Percentiles rank a stretch among this genome's conserved stretches.
Evolutionary conservation across 2,329 filamentous ascomycete genomes (phyloP).

Genomic region (Fusarium hainanense): DNA sequence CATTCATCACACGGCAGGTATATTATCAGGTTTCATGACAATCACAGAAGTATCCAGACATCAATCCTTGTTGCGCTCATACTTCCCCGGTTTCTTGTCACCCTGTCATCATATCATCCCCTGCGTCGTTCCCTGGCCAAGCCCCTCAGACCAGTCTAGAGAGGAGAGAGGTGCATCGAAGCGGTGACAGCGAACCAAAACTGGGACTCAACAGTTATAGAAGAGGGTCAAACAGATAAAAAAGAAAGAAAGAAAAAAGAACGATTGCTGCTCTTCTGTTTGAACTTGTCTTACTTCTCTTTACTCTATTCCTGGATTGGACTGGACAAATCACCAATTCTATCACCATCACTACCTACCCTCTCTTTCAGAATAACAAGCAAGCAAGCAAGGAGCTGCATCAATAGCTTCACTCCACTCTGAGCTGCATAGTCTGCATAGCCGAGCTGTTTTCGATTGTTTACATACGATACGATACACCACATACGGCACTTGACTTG

Average conservation of each 20-base stretch:
- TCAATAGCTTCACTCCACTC: conserved; percentile 32
- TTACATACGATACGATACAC: neutral
- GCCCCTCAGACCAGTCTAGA: conserved; percentile 30
- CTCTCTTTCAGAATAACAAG: conserved; percentile 13
- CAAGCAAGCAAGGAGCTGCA: conserved; percentile 17
- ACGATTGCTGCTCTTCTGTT: conserved; percentile 6
- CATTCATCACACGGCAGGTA: conserved; percentile 15
- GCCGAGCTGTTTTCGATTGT: conserved; percentile 11
- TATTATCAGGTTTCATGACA: neutral
- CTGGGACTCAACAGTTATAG: conserved; percentile 7
- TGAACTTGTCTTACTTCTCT: neutral
- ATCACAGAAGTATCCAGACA: neutral
- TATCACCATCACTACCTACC: neutral
- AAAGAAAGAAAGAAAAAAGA: conserved; percentile 16
- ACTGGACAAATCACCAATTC: neutral
- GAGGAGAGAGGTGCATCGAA: conserved; percentile 30
- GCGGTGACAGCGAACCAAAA: conserved; percentile 39
- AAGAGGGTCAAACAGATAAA: conserved; percentile 12
- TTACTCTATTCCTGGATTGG: neutral
- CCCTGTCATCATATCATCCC: conserved; percentile 26
- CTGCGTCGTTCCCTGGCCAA: conserved; percentile 39
- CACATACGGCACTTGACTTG: neutral
- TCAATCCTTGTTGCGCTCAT: conserved; percentile 12
- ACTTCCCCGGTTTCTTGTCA: conserved; percentile 34
- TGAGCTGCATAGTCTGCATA: conserved; percentile 24